Conservation (phyloP, 495 filamentous ascomycete species). For the Penicillium fimorum region DNA sequence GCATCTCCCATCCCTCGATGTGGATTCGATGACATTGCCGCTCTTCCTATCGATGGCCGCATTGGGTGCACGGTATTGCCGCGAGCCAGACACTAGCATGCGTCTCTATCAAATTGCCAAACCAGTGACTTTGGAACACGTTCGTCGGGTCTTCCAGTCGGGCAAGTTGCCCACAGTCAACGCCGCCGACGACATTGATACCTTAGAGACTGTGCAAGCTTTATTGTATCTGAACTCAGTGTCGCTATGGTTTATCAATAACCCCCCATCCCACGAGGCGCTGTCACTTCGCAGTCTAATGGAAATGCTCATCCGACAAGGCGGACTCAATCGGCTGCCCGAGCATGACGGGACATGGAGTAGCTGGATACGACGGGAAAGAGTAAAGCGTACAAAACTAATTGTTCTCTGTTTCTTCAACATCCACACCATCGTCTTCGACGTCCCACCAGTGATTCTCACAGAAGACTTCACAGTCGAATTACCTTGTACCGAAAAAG, state of each 20-base stretch:
- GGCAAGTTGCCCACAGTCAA: conserved; percentile 19
- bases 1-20: conserved; percentile 61
- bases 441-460: conserved; percentile 52
- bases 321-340: conserved; percentile 35
- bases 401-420: conserved; percentile 52
- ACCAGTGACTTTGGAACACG: conserved; percentile 39
- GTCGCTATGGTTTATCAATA: conserved; percentile 38
- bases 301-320: conserved; percentile 36
- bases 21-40: conserved; percentile 54
- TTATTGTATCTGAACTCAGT: conserved; percentile 36
- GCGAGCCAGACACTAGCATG: conserved; percentile 43
- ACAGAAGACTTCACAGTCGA: conserved; percentile 62
- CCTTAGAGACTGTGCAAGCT: conserved; percentile 35
- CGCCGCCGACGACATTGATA: conserved; percentile 26
- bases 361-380: conserved; percentile 52
- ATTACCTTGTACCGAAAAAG: conserved; percentile 52
- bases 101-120: conserved; percentile 50
- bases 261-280: conserved; percentile 37
- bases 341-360: conserved; percentile 37
- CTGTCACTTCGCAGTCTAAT: conserved; percentile 36
- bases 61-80: conserved; percentile 62
- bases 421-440: conserved; percentile 50
- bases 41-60: conserved; percentile 63
- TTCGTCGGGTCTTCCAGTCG: conserved; percentile 34
- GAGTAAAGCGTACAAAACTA: conserved; percentile 45